phyloP scores from a whole-genome alignment of 2,329 filamentous ascomycete species.

The Lasiodiplodia sp. region DNA sequence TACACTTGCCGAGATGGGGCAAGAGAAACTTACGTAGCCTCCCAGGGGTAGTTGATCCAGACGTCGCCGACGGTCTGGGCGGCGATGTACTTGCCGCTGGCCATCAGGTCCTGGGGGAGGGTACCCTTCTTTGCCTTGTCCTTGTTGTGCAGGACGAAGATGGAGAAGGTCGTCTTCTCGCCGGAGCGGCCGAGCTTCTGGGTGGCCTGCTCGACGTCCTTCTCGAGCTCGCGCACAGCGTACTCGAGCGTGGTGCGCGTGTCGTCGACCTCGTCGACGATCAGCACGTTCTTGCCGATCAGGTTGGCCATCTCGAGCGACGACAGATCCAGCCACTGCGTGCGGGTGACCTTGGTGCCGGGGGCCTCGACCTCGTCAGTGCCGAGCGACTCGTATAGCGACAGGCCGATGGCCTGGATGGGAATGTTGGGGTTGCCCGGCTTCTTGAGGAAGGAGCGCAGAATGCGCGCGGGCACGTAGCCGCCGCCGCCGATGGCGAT shows the following conservation, averaged over 20 bases:
- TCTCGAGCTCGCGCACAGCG: slow-evolving; percentile 89
- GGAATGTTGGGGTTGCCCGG: slow-evolving; percentile 90
- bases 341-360: slow-evolving; percentile 94
- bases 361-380: slow-evolving; percentile 73
- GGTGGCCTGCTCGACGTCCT: slow-evolving; percentile 87
- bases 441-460: slow-evolving; percentile 96
- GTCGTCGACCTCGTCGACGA: slow-evolving; percentile 96
- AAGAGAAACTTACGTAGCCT: slow-evolving; percentile 69
- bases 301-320: slow-evolving; percentile 87
- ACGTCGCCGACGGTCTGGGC: slow-evolving; percentile 89
- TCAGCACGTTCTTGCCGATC: slow-evolving; percentile 88
- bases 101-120: slow-evolving; percentile 79
- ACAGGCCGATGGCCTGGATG: slow-evolving; percentile 98
- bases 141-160: slow-evolving; percentile 99
- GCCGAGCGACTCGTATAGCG: slow-evolving; percentile 87
- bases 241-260: slow-evolving; percentile 94
- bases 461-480: slow-evolving; percentile 95
- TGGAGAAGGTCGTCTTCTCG: slow-evolving; percentile 85
- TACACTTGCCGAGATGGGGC: slow-evolving; percentile 3
- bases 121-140: slow-evolving; percentile 93
- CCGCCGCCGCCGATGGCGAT: slow-evolving; percentile 98
- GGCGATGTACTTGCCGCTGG: slow-evolving; percentile 77
- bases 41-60: slow-evolving; percentile 99
- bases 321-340: slow-evolving; percentile 95
- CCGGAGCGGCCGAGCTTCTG: slow-evolving; percentile 71